Percentiles rank a stretch among this genome's conserved stretches.
Conservation (phyloP, 768 basidiomycete species). For the Suillus variegatus region DNA sequence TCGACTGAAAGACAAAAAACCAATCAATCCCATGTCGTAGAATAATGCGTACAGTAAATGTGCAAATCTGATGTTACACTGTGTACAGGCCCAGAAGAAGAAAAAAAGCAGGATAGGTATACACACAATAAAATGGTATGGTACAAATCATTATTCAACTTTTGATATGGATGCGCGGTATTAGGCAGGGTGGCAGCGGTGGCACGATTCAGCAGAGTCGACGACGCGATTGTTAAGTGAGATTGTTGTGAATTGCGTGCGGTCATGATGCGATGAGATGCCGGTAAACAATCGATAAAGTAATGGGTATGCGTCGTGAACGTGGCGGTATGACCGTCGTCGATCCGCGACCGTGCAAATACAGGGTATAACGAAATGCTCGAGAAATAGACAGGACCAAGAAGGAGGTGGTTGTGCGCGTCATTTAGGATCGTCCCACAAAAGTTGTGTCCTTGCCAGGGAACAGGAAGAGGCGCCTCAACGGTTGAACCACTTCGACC, state of each 20-base stretch:
- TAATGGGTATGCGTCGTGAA: conserved; percentile 37
- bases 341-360: conserved; percentile 26
- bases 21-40: conserved; percentile 35
- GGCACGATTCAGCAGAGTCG: conserved; percentile 32
- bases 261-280: conserved; percentile 20
- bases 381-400: conserved; percentile 12
- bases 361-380: conserved; percentile 30
- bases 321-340: conserved; percentile 31
- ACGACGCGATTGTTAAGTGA: conserved; percentile 30
- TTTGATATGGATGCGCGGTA: conserved; percentile 19
- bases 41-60: conserved; percentile 36
- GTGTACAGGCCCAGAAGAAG: conserved; percentile 28
- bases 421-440: conserved; percentile 30
- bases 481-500: conserved; percentile 54
- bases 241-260: conserved; percentile 27
- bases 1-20: conserved; percentile 26
- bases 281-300: conserved; percentile 31
- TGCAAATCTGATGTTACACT: conserved; percentile 31
- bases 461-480: conserved; percentile 73
- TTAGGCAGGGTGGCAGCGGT: conserved; percentile 24
- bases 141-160: conserved; percentile 27
- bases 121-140: conserved; percentile 36
- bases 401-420: conserved; percentile 3
- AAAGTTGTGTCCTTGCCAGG: conserved; percentile 42
- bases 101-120: conserved; percentile 17